phyloP scores from a whole-genome alignment of 2,329 filamentous ascomycete species.

The Hyphodiscus sp. region DNA sequence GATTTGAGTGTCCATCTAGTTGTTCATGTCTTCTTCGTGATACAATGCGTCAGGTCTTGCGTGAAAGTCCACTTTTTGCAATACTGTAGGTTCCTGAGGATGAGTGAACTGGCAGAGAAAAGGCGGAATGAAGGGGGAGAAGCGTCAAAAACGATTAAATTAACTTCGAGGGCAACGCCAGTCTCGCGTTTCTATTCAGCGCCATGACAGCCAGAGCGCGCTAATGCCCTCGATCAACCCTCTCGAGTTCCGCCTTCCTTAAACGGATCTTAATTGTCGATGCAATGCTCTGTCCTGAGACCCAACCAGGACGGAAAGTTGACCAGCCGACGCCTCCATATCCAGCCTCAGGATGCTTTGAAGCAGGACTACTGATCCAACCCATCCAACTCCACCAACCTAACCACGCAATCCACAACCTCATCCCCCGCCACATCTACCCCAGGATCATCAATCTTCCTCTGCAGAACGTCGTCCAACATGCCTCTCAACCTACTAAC shows the following conservation, averaged over 20 bases:
- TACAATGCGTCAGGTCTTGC: neutral
- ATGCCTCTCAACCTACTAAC: slow-evolving; percentile 76
- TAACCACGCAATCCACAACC: slow-evolving; percentile 71
- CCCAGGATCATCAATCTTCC: slow-evolving; percentile 71
- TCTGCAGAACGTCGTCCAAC: slow-evolving; percentile 77
- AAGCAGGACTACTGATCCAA: slow-evolving; percentile 46
- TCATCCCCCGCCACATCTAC: slow-evolving; percentile 52
- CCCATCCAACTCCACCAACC: slow-evolving; percentile 84
- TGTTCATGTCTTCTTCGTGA: neutral
- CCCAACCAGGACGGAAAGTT: neutral
- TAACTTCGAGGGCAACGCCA: neutral
- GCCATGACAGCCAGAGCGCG: neutral
- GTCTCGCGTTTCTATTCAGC: neutral
- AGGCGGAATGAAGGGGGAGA: neutral
- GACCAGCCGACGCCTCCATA: too few species aligned
- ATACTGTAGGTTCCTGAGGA: neutral
- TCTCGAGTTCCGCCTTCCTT: too few species aligned
- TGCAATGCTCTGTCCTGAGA: neutral
- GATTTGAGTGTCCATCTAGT: neutral
- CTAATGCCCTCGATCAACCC: neutral
- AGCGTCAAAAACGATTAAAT: neutral
- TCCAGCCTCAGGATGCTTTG: neutral
- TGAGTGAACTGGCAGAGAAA: neutral
- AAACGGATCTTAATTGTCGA: neutral
- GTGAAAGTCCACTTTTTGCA: neutral